Evolutionary conservation across 805 yeast species (phyloP), one percentile per base, ranked within the genome.

Genomic region (Yamadazyma scolyti): DNA sequence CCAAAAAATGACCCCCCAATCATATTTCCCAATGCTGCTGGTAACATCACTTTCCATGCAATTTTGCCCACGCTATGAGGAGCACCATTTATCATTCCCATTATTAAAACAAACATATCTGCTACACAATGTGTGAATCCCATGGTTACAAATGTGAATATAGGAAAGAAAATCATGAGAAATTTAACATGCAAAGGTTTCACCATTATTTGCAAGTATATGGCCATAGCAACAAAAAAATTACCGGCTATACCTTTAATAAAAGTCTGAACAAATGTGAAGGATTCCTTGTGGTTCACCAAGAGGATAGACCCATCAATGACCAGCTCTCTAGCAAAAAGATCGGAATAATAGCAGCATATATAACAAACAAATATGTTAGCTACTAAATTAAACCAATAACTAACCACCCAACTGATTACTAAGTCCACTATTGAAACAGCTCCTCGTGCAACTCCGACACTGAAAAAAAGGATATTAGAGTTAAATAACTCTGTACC

Each of bases 111-210:
- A 42, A 66, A 79, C 93, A 85, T 82, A 52, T 85, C 95, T 1
- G 94, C 95, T 6, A 85, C 87, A 1, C 77, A 76, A 50, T 85
- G 94, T 2, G 85, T 77, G 55, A 77, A 85, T 0, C 94, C 93
- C 65, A 79, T 64, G 1, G 79, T 46, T n/a, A 82, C 93, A 54
- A 85, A 82, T 0, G 89, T 77, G 54, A 82, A 82, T 10, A 84
- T 67, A 1, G 95, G 95, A 13, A 83, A 50, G 7, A 66, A 47
- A 61, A 84, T 71, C 61, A 81, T 56, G 5, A 80, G 27, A 17
- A 80, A 65, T 44, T 81, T 82, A 20, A 85, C 94, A 48, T 85
- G 94, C 7, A 79, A 48, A 0, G 95, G 94, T 48, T 80, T 82
- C 5, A 82, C 83, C 78, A 84, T 73, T 23, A 85, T 59, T 49